These are phyloP conservation scores for Pelargonium cotyledonis DNA, from an alignment of 441 rosid species.

Conservation along the genomic window DNA sequence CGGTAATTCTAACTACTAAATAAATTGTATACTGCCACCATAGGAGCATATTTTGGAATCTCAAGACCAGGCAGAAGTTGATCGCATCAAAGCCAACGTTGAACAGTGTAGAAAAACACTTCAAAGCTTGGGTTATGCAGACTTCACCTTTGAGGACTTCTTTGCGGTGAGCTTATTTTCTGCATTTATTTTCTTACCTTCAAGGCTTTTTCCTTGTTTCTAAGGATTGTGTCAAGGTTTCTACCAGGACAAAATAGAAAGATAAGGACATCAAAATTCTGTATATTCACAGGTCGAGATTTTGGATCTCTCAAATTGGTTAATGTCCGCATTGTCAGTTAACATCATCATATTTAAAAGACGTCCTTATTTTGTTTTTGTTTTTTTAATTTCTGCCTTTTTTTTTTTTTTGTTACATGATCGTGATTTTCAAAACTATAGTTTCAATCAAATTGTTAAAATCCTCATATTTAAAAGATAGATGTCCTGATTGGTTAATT, in stretches of 20 bases:
- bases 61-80: constrained; percentile 72
- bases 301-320: background rate
- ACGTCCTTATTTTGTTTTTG: no score
- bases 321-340: background rate
- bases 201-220: background rate
- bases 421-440: no score
- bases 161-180: constrained; percentile 49
- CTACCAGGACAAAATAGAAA: background rate
- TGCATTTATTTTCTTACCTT: background rate
- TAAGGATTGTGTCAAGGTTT: background rate
- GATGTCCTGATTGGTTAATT: no score
- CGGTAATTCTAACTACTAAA: constrained; percentile 14
- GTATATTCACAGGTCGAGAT: background rate
- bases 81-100: constrained; percentile 59
- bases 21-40: constrained; percentile 7
- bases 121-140: constrained; percentile 78
- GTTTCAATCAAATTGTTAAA: no score
- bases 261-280: background rate
- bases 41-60: constrained; percentile 73
- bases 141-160: constrained; percentile 93
- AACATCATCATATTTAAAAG: background rate
- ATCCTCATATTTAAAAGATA: no score
- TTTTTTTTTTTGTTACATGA: no score
- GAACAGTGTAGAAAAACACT: constrained; percentile 54
- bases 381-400: no score